Evolutionary conservation across 768 basidiomycete genomes (phyloP), one percentile per base, ranked within the genome.

Genomic region (Lactarius evosmus): DNA sequence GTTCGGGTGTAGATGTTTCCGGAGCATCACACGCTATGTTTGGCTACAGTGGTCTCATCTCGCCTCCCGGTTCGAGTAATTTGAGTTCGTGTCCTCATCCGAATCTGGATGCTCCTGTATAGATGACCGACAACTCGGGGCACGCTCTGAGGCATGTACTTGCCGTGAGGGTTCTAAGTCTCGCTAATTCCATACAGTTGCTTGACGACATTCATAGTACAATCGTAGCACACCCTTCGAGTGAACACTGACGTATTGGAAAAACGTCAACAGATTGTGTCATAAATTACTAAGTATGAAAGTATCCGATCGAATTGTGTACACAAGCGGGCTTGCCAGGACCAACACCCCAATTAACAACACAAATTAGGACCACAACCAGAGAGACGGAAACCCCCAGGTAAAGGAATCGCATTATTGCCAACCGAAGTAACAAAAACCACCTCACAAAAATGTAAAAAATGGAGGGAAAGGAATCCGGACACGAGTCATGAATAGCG

Each of bases 391-490:
- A 40, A 63, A 36, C 33, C 57, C 57, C 57, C 29, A 52, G 33
- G 41, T 36, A n/a, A 25, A 58, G 46, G 19, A 64, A 30, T 60
- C 58, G 63, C 52, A 55, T 60, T 64, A 60, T 60, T 64, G 54
- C 63, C 63, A 59, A 52, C 41, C 38, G 27, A 53, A 63, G 32
- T 32, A 51, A 53, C 56, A 7, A 46, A 58, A 33, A 40, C 56
- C 30, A 38, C 62, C 33, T 46, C 46, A 46, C 33, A 25, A 46
- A 16, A 34, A 44, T 32, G 34, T 9, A 59, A 53, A 25, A 33
- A 41, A 50, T 38, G 30, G 46, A 36, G 29, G 7, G 41, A 53
- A 27, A 51, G 50, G 22, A 29, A 29, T 50, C 63, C 53, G 40
- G 53, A 33, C 19, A 46, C 38, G 30, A 32, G 51, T 19, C 40